Conservation (phyloP, 176 grass and related monocot genomes). For the Phoenix roebelenii region DNA sequence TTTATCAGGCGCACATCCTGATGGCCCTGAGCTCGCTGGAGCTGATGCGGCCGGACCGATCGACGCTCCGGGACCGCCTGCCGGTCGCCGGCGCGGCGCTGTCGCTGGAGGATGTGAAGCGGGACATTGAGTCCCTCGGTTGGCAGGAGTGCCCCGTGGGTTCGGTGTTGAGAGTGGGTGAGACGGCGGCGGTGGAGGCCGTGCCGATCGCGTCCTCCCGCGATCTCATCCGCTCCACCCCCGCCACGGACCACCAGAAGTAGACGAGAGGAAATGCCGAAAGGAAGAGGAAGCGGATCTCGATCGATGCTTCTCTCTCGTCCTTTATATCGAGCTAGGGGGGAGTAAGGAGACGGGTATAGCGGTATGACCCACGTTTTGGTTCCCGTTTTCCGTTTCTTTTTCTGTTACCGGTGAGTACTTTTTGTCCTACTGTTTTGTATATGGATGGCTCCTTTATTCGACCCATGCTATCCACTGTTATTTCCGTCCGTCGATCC, state of each 20-base stretch:
- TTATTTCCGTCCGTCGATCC: too few species aligned
- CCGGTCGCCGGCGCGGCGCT: slow-evolving; percentile 10
- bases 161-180: slow-evolving; percentile 38
- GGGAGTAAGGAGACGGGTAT: slow-evolving; percentile 10
- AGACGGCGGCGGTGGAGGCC: slow-evolving; percentile 17
- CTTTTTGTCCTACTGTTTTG: too few species aligned
- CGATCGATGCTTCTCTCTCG: too few species aligned
- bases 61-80: slow-evolving; percentile 19
- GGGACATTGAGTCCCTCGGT: slow-evolving; percentile 42
- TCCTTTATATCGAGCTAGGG: not conserved
- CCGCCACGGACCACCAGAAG: too few species aligned
- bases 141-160: slow-evolving; percentile 62
- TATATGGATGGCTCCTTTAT: too few species aligned
- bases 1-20: slow-evolving; percentile 30
- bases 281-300: slow-evolving; percentile 14
- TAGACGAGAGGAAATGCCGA: not conserved
- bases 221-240: too few species aligned
- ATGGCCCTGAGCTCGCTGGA: slow-evolving; percentile 36
- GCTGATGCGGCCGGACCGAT: slow-evolving; percentile 42
- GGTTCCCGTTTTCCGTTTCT: too few species aligned
- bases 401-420: too few species aligned
- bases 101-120: slow-evolving; percentile 26
- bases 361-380: too few species aligned
- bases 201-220: slow-evolving; percentile 7
- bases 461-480: too few species aligned